Evolutionary conservation across 768 basidiomycete genomes (phyloP).

Genomic region (Cystobasidium ongulense): DNA sequence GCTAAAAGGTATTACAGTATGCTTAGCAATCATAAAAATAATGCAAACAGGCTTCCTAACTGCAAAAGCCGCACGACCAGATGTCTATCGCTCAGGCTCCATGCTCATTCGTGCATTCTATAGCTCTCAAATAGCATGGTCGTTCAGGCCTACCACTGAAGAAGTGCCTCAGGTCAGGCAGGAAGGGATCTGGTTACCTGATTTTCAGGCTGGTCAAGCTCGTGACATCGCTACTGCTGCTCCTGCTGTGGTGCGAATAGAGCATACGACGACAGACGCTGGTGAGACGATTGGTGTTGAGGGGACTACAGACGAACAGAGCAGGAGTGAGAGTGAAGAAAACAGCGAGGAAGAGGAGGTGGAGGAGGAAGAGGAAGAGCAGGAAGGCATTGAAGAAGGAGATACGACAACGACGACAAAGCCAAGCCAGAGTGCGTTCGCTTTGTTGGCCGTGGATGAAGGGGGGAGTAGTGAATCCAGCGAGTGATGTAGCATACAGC

Average conservation of each 20-base stretch:
- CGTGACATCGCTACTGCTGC: neutral
- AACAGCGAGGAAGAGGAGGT: neutral
- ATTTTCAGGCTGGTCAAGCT: neutral
- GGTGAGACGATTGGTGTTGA: neutral
- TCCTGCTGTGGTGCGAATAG: neutral
- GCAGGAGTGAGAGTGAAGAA: neutral
- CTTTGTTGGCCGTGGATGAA: neutral
- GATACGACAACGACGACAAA: neutral
- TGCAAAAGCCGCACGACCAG: slow-evolving; percentile 80
- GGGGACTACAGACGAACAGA: neutral
- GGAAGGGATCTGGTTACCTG: slow-evolving; percentile 16
- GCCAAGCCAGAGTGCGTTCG: slow-evolving; percentile 4
- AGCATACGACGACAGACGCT: neutral
- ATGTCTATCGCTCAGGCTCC: slow-evolving; percentile 71
- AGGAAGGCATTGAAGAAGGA: neutral
- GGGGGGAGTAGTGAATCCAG: neutral
- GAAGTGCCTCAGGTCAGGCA: neutral
- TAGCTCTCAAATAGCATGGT: slow-evolving; percentile 18
- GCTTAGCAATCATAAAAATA: too few relatives aligned
- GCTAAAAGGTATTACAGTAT: too few relatives aligned
- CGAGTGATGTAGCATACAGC: too few relatives aligned
- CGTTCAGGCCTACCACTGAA: neutral
- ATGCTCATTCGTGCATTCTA: slow-evolving; percentile 37
- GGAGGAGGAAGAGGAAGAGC: slow-evolving; percentile 5
- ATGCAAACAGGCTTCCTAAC: slow-evolving; percentile 51